Base-by-base conservation (phyloP, 1,139 yeast species). In the Sugiyamaella neomexicana region DNA sequence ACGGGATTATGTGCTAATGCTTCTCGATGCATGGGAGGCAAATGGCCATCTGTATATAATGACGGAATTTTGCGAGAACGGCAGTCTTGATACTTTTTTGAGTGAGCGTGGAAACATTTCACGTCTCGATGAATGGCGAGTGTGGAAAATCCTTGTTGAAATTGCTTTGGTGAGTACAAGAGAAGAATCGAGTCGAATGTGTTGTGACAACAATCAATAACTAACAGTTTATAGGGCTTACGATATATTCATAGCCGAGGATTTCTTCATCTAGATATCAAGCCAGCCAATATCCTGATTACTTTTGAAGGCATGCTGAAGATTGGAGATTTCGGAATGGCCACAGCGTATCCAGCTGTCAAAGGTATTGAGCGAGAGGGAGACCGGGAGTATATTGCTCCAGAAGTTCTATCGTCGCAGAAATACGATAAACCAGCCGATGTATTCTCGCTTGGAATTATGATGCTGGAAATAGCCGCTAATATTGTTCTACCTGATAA, bases 21-120 rank as follows among this genome's bases (percentile, higher is more conserved):
- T 89, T 60, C 80, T 88, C 31, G 91, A 89, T 66, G 90, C 90
- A 9, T 93, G 98, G 98, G 95, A 89, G 62, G 75, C 75, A 65
- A 78, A 80, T 61, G 82, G 82, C 53, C 84, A 85, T 63, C 81
- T 86, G 62, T 93, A 91, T 69, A 89, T 93, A 43, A 89, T 91
- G 95, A 91, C 96, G 1, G 98, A 91, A 65, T 90, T 76, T 68
- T 93, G 97, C 72, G 99, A 93, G 67, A 91, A 93, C 66, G 99
- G 99, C 1, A 88, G 93, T 25, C 73, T 93, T 50, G 95, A 85
- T 66, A 80, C 82, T 55, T 93, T 93, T 67, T 72, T 93, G 50
- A 80, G 84, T 42, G 95, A 89, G 61, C 85, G 85, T 67, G 95
- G 95, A 55, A 84, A 86, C 59, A 76, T 87, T n/a, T 75, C 84